Conservation (phyloP, 805 yeast species). For the Nakazawaea anatomiae region DNA sequence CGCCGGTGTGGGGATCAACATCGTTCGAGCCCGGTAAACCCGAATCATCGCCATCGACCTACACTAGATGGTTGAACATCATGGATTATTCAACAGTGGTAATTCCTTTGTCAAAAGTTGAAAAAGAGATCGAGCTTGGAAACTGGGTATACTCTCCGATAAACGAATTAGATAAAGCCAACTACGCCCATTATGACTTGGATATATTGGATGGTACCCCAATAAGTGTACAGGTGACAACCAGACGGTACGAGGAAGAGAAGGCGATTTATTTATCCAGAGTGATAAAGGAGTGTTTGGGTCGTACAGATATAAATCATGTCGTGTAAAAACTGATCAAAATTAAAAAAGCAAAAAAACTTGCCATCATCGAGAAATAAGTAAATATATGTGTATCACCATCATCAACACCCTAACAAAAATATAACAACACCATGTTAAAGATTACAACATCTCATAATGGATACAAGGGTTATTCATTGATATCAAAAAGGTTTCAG, state of each 20-base stretch:
- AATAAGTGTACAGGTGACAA: conserved; percentile 48
- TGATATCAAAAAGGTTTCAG: conserved; percentile 5
- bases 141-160: conserved; percentile 20
- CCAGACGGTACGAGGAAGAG: conserved; percentile 55
- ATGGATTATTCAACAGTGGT: conserved; percentile 43
- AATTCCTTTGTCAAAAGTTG: conserved; percentile 38
- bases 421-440: background rate
- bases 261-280: conserved; percentile 36
- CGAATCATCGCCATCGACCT: conserved; percentile 34
- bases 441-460: background rate
- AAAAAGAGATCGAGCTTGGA: conserved; percentile 24
- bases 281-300: conserved; percentile 11
- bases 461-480: background rate
- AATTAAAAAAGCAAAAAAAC: no score
- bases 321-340: background rate
- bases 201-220: conserved; percentile 46
- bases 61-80: conserved; percentile 50
- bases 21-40: conserved; percentile 37
- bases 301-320: no score
- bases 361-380: background rate
- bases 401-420: no score
- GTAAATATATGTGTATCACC: background rate
- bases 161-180: conserved; percentile 24
- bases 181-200: conserved; percentile 37
- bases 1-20: conserved; percentile 38